Conservation (phyloP, 257 asterid species). For the Primulina huaijiensis region DNA sequence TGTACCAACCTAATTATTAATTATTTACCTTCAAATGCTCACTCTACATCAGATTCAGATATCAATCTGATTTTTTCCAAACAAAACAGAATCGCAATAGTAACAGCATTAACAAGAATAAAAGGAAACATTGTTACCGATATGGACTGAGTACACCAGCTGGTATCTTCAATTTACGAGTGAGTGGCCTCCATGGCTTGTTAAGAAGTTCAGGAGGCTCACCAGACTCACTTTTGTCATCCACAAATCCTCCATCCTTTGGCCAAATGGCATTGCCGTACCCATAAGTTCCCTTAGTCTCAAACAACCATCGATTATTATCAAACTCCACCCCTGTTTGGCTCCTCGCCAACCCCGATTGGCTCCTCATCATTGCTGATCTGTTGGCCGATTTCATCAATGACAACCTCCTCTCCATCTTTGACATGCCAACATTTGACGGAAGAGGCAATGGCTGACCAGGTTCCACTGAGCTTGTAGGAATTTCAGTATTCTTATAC, state of each 20-base stretch:
- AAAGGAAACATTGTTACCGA: constrained; percentile 26
- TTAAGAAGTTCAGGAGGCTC: constrained; percentile 44
- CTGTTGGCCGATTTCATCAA: constrained; percentile 36
- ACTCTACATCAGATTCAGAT: not conserved
- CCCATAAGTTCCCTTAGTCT: constrained; percentile 59
- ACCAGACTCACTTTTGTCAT: constrained; percentile 36
- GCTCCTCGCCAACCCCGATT: constrained; percentile 45
- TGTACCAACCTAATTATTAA: not conserved
- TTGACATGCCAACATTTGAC: constrained; percentile 37
- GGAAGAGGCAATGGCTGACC: constrained; percentile 37
- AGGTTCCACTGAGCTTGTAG: constrained; percentile 37
- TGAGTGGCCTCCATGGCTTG: constrained; percentile 69
- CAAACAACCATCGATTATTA: constrained; percentile 66
- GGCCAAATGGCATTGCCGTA: constrained; percentile 75
- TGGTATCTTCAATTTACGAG: constrained; percentile 56
- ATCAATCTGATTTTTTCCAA: not conserved
- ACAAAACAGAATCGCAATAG: not conserved
- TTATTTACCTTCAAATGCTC: not conserved
- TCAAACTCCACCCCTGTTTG: constrained; percentile 57
- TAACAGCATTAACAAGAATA: not conserved
- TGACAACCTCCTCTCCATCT: constrained; percentile 49
- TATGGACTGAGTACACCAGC: constrained; percentile 63
- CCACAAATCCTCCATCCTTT: constrained; percentile 34
- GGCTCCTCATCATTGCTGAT: constrained; percentile 15
- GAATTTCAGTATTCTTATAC: constrained; percentile 41